These are phyloP conservation scores for Albatrellus ellisii DNA, from an alignment of 768 basidiomycete genomes.

Conservation along the genomic window DNA sequence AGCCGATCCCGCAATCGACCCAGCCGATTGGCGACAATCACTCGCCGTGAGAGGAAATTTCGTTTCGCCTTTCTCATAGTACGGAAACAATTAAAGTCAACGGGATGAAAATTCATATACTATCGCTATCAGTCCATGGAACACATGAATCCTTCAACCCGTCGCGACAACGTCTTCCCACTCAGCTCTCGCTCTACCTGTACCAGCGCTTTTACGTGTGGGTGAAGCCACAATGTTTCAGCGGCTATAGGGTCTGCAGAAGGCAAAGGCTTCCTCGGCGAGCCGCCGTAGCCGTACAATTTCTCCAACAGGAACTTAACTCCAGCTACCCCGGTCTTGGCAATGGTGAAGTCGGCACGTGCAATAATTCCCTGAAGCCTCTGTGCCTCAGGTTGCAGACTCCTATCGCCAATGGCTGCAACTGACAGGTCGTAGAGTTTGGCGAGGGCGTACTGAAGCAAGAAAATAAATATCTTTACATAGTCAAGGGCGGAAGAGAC, in stretches of 20 bases:
- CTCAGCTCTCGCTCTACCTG: constrained; percentile 45
- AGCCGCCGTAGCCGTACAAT: constrained; percentile 70
- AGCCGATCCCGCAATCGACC: too few species aligned
- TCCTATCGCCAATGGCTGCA: constrained; percentile 38
- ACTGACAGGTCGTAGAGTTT: constrained; percentile 53
- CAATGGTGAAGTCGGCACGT: constrained; percentile 68
- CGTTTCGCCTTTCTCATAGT: too few species aligned
- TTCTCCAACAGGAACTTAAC: constrained; percentile 73
- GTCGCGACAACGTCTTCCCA: constrained; percentile 21
- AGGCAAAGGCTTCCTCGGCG: constrained; percentile 65
- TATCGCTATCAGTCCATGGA: neutral
- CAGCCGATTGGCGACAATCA: too few species aligned
- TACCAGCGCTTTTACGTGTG: constrained; percentile 57
- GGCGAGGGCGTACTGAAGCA: constrained; percentile 37
- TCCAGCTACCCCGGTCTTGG: constrained; percentile 64
- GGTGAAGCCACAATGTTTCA: constrained; percentile 56
- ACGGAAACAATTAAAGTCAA: too few species aligned
- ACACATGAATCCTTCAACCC: too few species aligned
- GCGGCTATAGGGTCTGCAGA: constrained; percentile 45
- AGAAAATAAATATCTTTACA: neutral
- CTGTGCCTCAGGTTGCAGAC: constrained; percentile 54
- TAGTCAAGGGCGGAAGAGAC: constrained; percentile 12
- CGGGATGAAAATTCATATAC: too few species aligned
- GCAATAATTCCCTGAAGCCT: constrained; percentile 71
- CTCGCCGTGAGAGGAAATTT: too few species aligned